Percentiles rank a stretch among this genome's conserved stretches.
Conservation (phyloP, 805 yeast genomes). For the Spathaspora boniae region DNA sequence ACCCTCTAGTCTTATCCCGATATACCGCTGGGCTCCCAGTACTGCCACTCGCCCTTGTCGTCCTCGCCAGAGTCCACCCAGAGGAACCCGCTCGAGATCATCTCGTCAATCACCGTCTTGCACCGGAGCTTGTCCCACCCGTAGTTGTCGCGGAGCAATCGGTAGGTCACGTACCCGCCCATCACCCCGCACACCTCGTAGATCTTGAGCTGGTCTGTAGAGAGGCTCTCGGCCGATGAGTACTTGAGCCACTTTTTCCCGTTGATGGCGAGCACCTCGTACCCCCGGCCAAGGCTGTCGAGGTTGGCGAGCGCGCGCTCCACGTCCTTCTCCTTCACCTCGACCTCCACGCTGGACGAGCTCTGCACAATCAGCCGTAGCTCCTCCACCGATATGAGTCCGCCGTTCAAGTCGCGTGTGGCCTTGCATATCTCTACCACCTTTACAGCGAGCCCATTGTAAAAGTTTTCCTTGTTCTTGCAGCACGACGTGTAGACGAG, state of each 20-base stretch:
- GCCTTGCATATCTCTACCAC: conserved; percentile 72
- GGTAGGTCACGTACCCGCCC: conserved; percentile 66
- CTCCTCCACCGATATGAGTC: conserved; percentile 60
- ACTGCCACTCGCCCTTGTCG: conserved; percentile 41
- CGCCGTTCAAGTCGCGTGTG: conserved; percentile 76
- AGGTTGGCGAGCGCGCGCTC: conserved; percentile 51
- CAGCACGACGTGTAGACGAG: conserved; percentile 15
- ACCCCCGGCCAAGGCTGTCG: conserved; percentile 63
- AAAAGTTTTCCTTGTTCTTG: conserved; percentile 48
- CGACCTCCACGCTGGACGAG: conserved; percentile 20
- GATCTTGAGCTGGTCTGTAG: conserved; percentile 64
- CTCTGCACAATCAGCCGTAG: conserved; percentile 26
- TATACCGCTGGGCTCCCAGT: conserved; percentile 80
- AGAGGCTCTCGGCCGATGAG: conserved; percentile 25
- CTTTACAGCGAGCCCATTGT: conserved; percentile 66
- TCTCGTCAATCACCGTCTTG: conserved; percentile 62
- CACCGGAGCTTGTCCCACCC: conserved; percentile 69
- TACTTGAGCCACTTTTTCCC: conserved; percentile 49
- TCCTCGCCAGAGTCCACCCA: conserved; percentile 75
- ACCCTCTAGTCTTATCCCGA: conserved; percentile 13
- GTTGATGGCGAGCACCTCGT: conserved; percentile 58
- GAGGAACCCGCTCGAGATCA: conserved; percentile 76
- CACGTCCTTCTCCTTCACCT: conserved; percentile 49
- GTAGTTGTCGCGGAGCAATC: conserved; percentile 67
- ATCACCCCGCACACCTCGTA: conserved; percentile 72